phyloP scores from a whole-genome alignment of 371 early-diverging fungal species.

The Syncephalastrum racemosum region DNA sequence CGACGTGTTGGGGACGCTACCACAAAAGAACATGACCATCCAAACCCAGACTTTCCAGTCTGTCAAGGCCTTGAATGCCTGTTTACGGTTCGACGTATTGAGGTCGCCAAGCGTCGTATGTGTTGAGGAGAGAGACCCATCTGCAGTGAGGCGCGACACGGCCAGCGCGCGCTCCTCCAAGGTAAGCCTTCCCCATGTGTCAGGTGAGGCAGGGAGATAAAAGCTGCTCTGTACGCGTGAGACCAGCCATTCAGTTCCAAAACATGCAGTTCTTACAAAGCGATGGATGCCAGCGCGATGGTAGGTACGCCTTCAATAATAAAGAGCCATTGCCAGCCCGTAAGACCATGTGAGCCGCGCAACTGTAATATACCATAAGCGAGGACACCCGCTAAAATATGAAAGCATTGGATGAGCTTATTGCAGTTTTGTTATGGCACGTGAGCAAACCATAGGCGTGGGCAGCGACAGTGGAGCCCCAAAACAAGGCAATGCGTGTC shows the following conservation, averaged over 20 bases:
- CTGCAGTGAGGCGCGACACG: constrained; percentile 23
- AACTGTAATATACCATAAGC: constrained; percentile 45
- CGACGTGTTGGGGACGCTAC: constrained; percentile 49
- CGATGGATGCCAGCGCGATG: constrained; percentile 32
- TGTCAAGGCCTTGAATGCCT: constrained; percentile 33
- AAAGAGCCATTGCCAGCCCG: constrained; percentile 55
- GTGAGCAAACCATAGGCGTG: constrained; percentile 41
- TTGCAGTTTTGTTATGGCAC: not conserved
- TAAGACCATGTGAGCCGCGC: constrained; percentile 33
- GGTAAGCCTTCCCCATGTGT: constrained; percentile 33
- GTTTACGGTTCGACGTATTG: constrained; percentile 35
- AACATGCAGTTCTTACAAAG: constrained; percentile 24
- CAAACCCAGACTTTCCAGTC: constrained; percentile 54
- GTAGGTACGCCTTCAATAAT: constrained; percentile 54
- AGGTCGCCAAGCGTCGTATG: constrained; percentile 39
- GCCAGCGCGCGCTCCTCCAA: constrained; percentile 33
- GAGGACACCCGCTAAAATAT: constrained; percentile 38
- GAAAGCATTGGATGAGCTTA: not conserved
- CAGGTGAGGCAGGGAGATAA: constrained; percentile 42
- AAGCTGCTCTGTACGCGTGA: constrained; percentile 17
- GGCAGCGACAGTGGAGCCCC: constrained; percentile 47
- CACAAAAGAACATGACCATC: constrained; percentile 53
- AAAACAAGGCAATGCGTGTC: constrained; percentile 49
- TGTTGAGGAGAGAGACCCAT: not conserved
- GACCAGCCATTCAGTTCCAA: not conserved